Conservation (phyloP, 768 basidiomycete species). For the Psilocybe azurescens region DNA sequence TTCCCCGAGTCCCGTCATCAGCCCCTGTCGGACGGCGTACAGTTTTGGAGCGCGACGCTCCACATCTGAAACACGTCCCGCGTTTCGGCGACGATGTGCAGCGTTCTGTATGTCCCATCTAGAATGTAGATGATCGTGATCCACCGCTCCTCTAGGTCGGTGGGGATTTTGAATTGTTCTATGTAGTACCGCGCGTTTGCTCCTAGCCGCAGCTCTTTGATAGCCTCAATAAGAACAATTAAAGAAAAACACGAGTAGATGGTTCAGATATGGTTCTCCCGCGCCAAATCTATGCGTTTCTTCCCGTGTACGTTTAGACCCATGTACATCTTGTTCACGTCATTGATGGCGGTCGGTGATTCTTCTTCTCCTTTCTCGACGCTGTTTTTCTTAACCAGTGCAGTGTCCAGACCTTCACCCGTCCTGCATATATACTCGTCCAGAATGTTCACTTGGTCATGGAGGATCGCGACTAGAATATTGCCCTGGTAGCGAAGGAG, state of each 20-base stretch:
- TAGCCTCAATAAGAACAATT: slow-evolving; percentile 82
- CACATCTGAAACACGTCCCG: slow-evolving; percentile 52
- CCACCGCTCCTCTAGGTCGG: slow-evolving; percentile 76
- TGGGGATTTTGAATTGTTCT: slow-evolving; percentile 67
- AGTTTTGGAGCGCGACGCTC: slow-evolving; percentile 66
- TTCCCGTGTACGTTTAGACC: slow-evolving; percentile 68
- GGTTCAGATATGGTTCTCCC: slow-evolving; percentile 54
- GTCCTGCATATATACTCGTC: slow-evolving; percentile 62
- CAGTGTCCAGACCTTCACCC: slow-evolving; percentile 44
- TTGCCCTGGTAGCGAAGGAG: slow-evolving; percentile 27
- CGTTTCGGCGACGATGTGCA: slow-evolving; percentile 81
- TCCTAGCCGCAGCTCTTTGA: slow-evolving; percentile 85
- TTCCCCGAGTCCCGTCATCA: slow-evolving; percentile 72
- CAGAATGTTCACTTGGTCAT: slow-evolving; percentile 55
- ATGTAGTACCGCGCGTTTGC: slow-evolving; percentile 74
- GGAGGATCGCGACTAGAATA: slow-evolving; percentile 33
- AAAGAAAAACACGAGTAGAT: slow-evolving; percentile 26
- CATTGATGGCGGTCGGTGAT: slow-evolving; percentile 33
- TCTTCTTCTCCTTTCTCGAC: slow-evolving; percentile 26
- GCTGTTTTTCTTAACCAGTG: slow-evolving; percentile 24
- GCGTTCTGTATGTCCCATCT: slow-evolving; percentile 80
- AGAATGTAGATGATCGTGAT: slow-evolving; percentile 86
- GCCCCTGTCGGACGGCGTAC: slow-evolving; percentile 65
- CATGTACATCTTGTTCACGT: slow-evolving; percentile 52
- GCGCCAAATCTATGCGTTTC: slow-evolving; percentile 59